These are phyloP conservation scores for Malus hybrid DNA, from an alignment of 331 rosid genomes.

Conservation along the genomic window DNA sequence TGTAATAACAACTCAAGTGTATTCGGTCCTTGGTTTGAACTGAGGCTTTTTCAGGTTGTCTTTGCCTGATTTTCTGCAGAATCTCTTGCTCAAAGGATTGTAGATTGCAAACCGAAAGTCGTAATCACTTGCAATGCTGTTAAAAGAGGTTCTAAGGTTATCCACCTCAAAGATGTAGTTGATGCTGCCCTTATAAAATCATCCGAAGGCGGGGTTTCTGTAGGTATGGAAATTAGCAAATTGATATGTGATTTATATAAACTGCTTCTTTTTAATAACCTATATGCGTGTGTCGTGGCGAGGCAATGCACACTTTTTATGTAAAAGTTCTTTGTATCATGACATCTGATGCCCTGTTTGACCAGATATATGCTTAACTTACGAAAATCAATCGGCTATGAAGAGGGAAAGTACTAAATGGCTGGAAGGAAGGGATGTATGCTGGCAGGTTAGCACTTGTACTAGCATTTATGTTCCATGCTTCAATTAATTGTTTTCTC, in stretches of 20 bases:
- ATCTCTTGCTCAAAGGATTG: slow-evolving; percentile 78
- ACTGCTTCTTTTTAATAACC: background rate
- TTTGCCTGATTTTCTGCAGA: slow-evolving; percentile 98
- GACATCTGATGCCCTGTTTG: slow-evolving; percentile 1
- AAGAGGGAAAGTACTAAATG: slow-evolving; percentile 70
- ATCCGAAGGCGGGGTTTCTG: slow-evolving; percentile 46
- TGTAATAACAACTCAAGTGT: too few relatives aligned
- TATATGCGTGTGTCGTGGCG: background rate
- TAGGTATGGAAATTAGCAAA: slow-evolving; percentile 47
- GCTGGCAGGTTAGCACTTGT: slow-evolving; percentile 89
- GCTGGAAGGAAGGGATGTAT: slow-evolving; percentile 73
- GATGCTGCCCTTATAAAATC: slow-evolving; percentile 70
- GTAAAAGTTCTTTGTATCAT: background rate
- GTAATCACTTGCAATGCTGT: slow-evolving; percentile 94
- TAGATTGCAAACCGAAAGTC: slow-evolving; percentile 79
- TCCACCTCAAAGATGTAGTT: slow-evolving; percentile 79
- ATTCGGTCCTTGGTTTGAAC: too few relatives aligned
- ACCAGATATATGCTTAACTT: slow-evolving; percentile 66
- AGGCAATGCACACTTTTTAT: background rate
- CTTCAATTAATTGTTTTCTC: slow-evolving; percentile 1
- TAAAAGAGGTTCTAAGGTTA: slow-evolving; percentile 74
- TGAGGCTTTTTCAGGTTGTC: slow-evolving; percentile 81
- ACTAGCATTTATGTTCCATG: background rate
- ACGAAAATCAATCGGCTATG: slow-evolving; percentile 56
- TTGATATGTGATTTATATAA: slow-evolving; percentile 7